Base-by-base conservation (phyloP, 2,329 filamentous ascomycete genomes). In the Curvularia sp. region DNA sequence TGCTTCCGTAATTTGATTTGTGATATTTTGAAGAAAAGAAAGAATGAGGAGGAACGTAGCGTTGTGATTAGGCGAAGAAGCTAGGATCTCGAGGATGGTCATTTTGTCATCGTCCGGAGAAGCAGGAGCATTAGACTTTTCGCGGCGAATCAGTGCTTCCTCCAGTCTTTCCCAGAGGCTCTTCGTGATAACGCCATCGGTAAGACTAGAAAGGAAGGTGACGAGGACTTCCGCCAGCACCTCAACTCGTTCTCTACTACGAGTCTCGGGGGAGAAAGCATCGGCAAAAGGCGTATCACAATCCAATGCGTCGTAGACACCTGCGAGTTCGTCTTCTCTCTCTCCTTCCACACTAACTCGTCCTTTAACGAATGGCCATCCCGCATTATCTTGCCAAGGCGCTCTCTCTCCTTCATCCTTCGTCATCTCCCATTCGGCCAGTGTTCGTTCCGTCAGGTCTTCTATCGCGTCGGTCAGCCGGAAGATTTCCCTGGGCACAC, bases 1-100 rank as follows among this genome's bases (percentile, higher is more conserved):
- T 27, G 69, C 61, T 32, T 65, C 64, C 54, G 80, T 71, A 6
- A 88, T 76, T 67, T 89, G 86, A 32, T 80, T 80, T 27, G 82
- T 78, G 36, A 89, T 81, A 10, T 83, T 82, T 21, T 83, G 82
- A 10, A 97, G 82, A 77, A 93, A 93, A 8, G 91, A 88, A 0
- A 89, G 92, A 15, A 97, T 80, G 64, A 97, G 93, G 2, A 96
- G 90, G 70, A 97, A 96, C 0, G 90, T 90, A 54, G 97, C 93
- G 72, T 92, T 95, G 77, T 96, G 90, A 49, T 89, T 89, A 0
- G 92, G 73, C 1, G 71, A 90, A 0, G 86, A 84, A 1, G 84
- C 81, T 2, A 97, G 83, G 2, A 89, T 84, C 65, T 97, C 93
- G 5, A 97, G 85, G 1, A 95, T 79, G 73, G 80, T 82, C 38